phyloP scores from a whole-genome alignment of 2,329 filamentous ascomycete genomes.

The Pseudogymnoascus sp. region DNA sequence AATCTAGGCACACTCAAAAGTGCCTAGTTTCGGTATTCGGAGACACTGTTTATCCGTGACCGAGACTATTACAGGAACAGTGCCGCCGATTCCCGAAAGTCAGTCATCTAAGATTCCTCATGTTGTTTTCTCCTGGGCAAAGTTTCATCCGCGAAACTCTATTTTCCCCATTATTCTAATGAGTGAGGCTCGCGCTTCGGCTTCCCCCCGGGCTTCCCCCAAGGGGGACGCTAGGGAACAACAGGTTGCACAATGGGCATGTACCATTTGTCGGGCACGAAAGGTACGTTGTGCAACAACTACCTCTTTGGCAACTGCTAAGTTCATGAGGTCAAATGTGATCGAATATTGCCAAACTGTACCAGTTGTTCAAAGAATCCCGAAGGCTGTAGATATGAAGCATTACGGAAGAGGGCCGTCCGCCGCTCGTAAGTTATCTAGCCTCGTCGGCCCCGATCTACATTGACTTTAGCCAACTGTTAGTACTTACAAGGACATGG shows the following conservation, averaged over 20 bases:
- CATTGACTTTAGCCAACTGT: not conserved
- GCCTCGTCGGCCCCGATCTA: not conserved
- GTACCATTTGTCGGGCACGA: not conserved
- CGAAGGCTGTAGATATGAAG: not conserved
- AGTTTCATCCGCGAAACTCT: not conserved
- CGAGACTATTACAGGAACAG: not conserved
- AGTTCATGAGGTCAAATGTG: not conserved
- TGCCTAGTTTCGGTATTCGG: not conserved
- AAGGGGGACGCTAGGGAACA: not conserved
- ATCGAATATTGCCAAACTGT: not conserved
- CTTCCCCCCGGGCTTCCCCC: not conserved
- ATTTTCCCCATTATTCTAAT: not conserved
- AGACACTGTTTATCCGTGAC: not conserved
- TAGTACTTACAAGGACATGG: slow-evolving; percentile 16
- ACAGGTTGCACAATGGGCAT: not conserved
- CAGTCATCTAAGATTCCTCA: not conserved
- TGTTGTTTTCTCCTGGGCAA: not conserved
- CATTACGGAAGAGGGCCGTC: not conserved
- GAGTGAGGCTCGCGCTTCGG: not conserved
- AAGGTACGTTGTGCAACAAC: not conserved
- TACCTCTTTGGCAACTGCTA: not conserved
- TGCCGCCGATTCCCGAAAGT: not conserved
- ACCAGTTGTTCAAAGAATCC: not conserved
- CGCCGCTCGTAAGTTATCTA: not conserved
- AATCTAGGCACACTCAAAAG: not conserved